phyloP scores from a whole-genome alignment of 169 alveolate species.

The Plasmodium blacklocki region DNA sequence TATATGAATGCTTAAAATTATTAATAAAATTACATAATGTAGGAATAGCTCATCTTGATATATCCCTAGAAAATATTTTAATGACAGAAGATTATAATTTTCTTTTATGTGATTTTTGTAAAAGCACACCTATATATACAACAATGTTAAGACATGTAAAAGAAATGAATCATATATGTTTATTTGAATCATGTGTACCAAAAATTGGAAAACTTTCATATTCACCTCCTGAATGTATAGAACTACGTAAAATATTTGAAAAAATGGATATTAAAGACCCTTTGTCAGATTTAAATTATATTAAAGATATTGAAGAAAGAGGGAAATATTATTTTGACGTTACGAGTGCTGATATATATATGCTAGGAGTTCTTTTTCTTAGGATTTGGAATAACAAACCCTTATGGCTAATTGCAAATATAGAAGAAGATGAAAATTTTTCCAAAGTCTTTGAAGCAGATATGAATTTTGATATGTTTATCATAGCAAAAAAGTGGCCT shows the following conservation, averaged over 20 bases:
- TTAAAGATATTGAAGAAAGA: conserved; percentile 67
- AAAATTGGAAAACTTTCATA: conserved; percentile 87
- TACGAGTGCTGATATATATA: conserved; percentile 82
- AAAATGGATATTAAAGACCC: conserved; percentile 54
- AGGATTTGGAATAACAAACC: conserved; percentile 88
- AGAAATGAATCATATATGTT: conserved; percentile 74
- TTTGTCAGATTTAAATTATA: conserved; percentile 10
- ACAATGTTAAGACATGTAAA: conserved; percentile 77
- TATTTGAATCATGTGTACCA: conserved; percentile 86
- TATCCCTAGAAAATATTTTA: conserved; percentile 87
- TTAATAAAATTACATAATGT: conserved; percentile 80
- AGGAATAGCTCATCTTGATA: conserved; percentile 85
- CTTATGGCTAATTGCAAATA: conserved; percentile 85
- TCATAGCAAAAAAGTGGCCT: conserved; percentile 57
- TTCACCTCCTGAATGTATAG: conserved; percentile 89
- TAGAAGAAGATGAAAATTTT: conserved; percentile 79
- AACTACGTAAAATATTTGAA: conserved; percentile 75
- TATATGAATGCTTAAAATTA: conserved; percentile 76
- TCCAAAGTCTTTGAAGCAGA: conserved; percentile 28
- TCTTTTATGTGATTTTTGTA: conserved; percentile 85
- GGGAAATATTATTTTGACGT: conserved; percentile 82
- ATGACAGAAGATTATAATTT: conserved; percentile 79
- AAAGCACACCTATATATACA: conserved; percentile 84
- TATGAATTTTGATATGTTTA: conserved; percentile 43
- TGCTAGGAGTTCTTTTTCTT: conserved; percentile 79